Conservation (phyloP, 768 basidiomycete species). For the Lyophyllum decastes region DNA sequence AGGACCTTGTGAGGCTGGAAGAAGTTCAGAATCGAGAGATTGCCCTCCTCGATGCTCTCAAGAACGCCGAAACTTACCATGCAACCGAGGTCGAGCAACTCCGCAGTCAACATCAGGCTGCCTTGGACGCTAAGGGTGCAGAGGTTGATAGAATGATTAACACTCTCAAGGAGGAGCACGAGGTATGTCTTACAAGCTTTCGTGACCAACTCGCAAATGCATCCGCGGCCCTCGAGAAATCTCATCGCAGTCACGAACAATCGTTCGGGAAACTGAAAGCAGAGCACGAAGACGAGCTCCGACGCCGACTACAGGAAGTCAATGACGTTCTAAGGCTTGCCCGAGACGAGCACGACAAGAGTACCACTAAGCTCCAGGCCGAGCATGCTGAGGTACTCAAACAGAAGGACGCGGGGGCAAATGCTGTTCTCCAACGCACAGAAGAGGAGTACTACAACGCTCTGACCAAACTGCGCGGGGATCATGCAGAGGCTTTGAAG, state of each 20-base stretch:
- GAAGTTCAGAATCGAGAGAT: conserved; percentile 58
- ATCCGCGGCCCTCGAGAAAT: conserved; percentile 42
- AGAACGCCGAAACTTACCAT: conserved; percentile 26
- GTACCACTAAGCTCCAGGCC: conserved; percentile 44
- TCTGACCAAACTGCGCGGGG: conserved; percentile 71
- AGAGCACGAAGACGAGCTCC: conserved; percentile 57
- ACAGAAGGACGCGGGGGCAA: conserved; percentile 60
- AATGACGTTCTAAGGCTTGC: conserved; percentile 47
- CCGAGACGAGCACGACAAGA: conserved; percentile 55
- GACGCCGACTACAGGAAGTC: conserved; percentile 55
- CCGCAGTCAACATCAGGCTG: conserved; percentile 32
- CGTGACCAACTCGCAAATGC: conserved; percentile 47
- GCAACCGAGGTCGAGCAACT: conserved; percentile 47
- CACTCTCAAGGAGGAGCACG: conserved; percentile 53
- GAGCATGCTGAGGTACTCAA: conserved; percentile 61
- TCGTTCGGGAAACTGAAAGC: conserved; percentile 57
- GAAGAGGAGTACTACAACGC: conserved; percentile 85
- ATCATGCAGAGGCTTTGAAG: conserved; percentile 68
- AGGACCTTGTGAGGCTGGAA: conserved; percentile 53
- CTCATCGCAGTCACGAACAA: conserved; percentile 59
- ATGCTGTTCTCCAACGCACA: conserved; percentile 60
- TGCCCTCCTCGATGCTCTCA: conserved; percentile 46
- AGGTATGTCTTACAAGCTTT: conserved; percentile 35
- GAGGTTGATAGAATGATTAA: conserved; percentile 46
- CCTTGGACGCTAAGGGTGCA: conserved; percentile 23